Conservation (phyloP, 2,329 filamentous ascomycete genomes). For the Tolypocladium amazonense region DNA sequence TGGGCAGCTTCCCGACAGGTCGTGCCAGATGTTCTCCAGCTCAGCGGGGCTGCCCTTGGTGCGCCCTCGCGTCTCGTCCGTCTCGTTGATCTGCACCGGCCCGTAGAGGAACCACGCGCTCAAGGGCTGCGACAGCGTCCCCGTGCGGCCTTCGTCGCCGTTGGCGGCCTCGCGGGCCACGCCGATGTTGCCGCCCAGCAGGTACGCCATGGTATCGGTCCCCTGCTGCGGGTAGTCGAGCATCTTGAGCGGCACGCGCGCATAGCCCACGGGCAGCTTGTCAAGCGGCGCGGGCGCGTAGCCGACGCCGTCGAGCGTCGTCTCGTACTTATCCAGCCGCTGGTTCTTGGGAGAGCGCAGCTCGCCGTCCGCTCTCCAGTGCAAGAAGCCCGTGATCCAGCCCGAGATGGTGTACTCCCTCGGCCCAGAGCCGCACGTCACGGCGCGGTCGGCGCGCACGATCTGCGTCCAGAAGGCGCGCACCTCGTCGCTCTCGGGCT, state of each 20-base stretch:
- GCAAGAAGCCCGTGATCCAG: conserved; percentile 38
- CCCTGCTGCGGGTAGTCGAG: conserved; percentile 12
- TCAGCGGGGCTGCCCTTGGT: conserved; percentile 12
- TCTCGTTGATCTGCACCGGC: conserved; percentile 14
- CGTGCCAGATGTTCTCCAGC: conserved; percentile 7
- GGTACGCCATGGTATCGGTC: conserved; percentile 15
- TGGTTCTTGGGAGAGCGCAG: conserved; percentile 9
- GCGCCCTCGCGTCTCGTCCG: conserved; percentile 9
- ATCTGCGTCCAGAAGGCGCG: conserved; percentile 33
- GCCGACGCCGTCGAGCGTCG: conserved; percentile 16
- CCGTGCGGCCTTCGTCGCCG: conserved; percentile 2
- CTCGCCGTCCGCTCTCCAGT: conserved; percentile 27
- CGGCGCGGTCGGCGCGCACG: conserved; percentile 22
- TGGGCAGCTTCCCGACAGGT: not conserved
- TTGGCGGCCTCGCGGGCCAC: conserved; percentile 14
- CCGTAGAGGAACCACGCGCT: conserved; percentile 31
- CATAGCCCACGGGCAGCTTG: conserved; percentile 26
- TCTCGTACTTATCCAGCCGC: not conserved
- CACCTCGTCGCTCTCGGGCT: conserved; percentile 19
- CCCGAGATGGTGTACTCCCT: conserved; percentile 29
- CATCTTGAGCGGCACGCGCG: conserved; percentile 27
- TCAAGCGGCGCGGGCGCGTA: conserved; percentile 18
- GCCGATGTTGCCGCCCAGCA: conserved; percentile 27
- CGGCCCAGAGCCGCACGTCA: conserved; percentile 15
- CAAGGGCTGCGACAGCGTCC: conserved; percentile 20